phyloP scores from a whole-genome alignment of 75 land plant species.

The Picea glauca region DNA sequence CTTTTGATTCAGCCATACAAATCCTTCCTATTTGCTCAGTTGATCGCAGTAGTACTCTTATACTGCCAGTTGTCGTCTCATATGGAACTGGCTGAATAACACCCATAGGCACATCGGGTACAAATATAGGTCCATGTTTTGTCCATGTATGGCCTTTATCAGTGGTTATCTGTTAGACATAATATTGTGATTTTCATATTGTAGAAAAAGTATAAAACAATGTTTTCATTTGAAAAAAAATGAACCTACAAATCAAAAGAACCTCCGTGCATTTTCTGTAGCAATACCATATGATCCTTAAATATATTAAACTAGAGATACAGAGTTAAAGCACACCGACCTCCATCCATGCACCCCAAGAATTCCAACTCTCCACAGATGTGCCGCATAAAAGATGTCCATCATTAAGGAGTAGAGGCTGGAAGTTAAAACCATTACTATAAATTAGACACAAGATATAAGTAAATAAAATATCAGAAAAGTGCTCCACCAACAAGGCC shows the following conservation, averaged over 20 bases:
- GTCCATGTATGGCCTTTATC: conserved; percentile 38
- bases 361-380: conserved; percentile 40
- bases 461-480: too few species aligned
- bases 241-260: neutral
- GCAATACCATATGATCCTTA: neutral
- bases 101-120: conserved; percentile 24
- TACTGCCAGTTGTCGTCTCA: conserved; percentile 14
- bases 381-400: conserved; percentile 44
- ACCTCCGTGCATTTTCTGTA: neutral
- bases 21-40: conserved; percentile 27
- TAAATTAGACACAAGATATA: too few species aligned
- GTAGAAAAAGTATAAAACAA: neutral
- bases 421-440: neutral
- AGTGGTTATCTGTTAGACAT: conserved; percentile 24
- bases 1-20: conserved; percentile 37
- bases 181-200: neutral
- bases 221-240: neutral
- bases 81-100: conserved; percentile 49
- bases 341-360: conserved; percentile 62
- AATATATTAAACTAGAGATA: neutral
- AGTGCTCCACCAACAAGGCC: too few species aligned
- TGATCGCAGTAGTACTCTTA: conserved; percentile 30
- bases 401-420: conserved; percentile 37
- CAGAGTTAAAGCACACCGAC: conserved; percentile 3
- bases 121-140: conserved; percentile 40